Conservation (phyloP, 106 monocot species). For the Apostasia shenzhenica region DNA sequence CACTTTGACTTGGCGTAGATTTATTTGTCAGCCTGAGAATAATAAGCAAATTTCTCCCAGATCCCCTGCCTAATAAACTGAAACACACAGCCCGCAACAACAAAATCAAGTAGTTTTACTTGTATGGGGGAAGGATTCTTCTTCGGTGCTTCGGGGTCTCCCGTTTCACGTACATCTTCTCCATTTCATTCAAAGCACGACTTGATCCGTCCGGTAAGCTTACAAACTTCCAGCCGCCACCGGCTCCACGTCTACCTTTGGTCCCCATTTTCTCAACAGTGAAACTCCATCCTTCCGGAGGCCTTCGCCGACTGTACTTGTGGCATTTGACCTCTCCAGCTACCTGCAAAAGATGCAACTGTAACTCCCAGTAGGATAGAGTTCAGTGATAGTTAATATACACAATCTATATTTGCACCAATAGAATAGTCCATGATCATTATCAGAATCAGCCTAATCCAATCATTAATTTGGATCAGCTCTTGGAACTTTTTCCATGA, state of each 20-base stretch:
- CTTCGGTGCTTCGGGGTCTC: constrained; percentile 61
- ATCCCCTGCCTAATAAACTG: too few relatives aligned
- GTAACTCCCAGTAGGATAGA: too few relatives aligned
- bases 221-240: constrained; percentile 72
- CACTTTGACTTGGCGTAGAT: too few relatives aligned
- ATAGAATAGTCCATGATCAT: too few relatives aligned
- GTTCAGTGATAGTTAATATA: too few relatives aligned
- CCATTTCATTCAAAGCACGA: constrained; percentile 60
- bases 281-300: constrained; percentile 74
- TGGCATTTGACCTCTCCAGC: constrained; percentile 84
- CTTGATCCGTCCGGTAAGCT: constrained; percentile 82
- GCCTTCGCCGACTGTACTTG: constrained; percentile 76
- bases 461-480: too few relatives aligned
- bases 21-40: too few relatives aligned
- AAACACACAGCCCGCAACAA: too few relatives aligned
- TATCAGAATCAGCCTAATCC: too few relatives aligned
- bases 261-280: constrained; percentile 83
- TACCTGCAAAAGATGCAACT: constrained; percentile 27
- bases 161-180: constrained; percentile 88
- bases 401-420: too few relatives aligned
- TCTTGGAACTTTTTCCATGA: too few relatives aligned
- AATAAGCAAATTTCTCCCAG: too few relatives aligned
- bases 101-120: not conserved
- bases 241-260: constrained; percentile 46
- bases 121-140: constrained; percentile 58